A percentile compares a stretch with the other conserved stretches of the same genome.
These are phyloP conservation scores for Dalechampia spathulata DNA, from an alignment of 441 rosid genomes.

Conservation along the genomic window DNA sequence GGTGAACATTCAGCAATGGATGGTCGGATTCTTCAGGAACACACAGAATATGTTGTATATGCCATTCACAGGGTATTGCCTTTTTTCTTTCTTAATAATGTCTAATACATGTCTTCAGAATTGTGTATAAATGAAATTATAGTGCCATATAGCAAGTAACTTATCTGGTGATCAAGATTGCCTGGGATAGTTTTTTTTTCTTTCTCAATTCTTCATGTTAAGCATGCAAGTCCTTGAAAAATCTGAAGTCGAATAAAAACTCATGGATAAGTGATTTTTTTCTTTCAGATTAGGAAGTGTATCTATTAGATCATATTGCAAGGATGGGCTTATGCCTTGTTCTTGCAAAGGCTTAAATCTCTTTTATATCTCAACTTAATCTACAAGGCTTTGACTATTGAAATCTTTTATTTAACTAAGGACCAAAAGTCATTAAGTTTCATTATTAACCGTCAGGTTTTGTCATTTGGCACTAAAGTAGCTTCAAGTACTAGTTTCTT, in stretches of 20 bases:
- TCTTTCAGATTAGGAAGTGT: neutral
- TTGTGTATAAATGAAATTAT: neutral
- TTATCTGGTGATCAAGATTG: no score
- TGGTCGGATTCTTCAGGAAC: conserved; percentile 93
- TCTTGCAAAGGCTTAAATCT: neutral
- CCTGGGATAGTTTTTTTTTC: no score
- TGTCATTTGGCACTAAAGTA: neutral
- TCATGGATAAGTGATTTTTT: no score
- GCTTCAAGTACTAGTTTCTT: neutral
- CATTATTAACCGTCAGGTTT: neutral
- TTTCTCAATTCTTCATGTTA: no score
- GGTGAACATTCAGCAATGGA: conserved; percentile 99
- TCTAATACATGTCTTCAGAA: conserved; percentile 11
- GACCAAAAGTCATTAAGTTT: neutral
- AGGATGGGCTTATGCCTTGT: neutral
- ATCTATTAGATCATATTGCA: neutral
- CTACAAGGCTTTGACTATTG: no score
- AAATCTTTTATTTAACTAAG: neutral
- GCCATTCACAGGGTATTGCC: conserved; percentile 83
- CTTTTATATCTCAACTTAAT: neutral
- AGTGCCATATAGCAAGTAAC: neutral
- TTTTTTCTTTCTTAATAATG: conserved; percentile 15
- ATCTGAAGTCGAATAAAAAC: no score
- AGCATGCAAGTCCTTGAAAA: no score
- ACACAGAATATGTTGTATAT: conserved; percentile 93